A percentile compares a stretch with the other conserved stretches of the same genome.
phyloP scores from a whole-genome alignment of 148 eudicot genomes.

The Limonium bicolor region DNA sequence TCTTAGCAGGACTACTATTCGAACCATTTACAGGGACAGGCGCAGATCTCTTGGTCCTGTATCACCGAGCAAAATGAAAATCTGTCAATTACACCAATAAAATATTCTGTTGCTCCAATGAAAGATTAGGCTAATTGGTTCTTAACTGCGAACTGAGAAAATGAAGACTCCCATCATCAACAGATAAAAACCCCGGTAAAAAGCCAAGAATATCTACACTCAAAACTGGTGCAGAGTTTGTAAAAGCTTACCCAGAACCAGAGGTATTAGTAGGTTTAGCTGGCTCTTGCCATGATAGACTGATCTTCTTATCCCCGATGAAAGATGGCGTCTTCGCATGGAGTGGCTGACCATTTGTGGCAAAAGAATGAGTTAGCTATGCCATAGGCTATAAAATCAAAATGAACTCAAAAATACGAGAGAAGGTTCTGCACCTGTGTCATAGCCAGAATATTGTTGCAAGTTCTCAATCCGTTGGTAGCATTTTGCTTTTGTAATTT shows the following conservation, averaged over 20 bases:
- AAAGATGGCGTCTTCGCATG: slow-evolving; percentile 60
- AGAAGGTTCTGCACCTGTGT: slow-evolving; percentile 40
- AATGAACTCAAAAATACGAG: neutral
- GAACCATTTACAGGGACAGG: slow-evolving; percentile 35
- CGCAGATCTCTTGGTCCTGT: slow-evolving; percentile 44
- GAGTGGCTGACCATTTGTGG: slow-evolving; percentile 69
- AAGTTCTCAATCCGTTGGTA: slow-evolving; percentile 60
- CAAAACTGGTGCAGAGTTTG: too few relatives aligned
- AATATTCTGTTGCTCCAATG: neutral
- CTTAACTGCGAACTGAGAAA: too few relatives aligned
- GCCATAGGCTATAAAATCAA: too few relatives aligned
- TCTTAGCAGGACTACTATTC: slow-evolving; percentile 29
- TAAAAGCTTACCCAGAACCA: slow-evolving; percentile 3
- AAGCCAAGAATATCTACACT: too few relatives aligned
- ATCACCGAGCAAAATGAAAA: neutral
- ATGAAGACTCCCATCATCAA: too few relatives aligned
- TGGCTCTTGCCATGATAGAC: slow-evolving; percentile 68
- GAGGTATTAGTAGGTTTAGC: slow-evolving; percentile 27
- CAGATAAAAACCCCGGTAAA: too few relatives aligned
- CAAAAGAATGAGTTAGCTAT: too few relatives aligned
- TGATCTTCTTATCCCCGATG: slow-evolving; percentile 65
- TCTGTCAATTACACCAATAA: neutral
- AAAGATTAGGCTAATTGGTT: too few relatives aligned
- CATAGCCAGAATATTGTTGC: slow-evolving; percentile 85
- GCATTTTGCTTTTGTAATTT: slow-evolving; percentile 59